Evolutionary conservation across 805 yeast genomes (phyloP), one percentile per base, ranked within the genome.

Genomic region (Brettanomyces naardenensis): DNA sequence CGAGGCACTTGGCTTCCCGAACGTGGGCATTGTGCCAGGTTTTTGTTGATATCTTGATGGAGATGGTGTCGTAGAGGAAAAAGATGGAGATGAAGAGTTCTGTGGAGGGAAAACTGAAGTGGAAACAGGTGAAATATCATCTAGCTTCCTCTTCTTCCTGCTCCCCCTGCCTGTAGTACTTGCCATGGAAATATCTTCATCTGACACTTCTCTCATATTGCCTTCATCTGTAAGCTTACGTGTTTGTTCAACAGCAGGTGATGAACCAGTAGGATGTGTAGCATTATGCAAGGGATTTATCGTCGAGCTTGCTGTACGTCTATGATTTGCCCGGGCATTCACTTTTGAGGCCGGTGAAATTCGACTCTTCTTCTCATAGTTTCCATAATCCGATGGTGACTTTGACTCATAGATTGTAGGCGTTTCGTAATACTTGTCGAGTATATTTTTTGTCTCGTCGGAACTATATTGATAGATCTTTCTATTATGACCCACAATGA

Each of bases 381-480:
- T 71, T 10, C 88, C 88, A 50, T 76, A 83, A 53, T 79, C 80
- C 4, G 65, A 67, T 0, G 89, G 89, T 17, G 69, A 65, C 52
- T 81, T 81, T 11, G 64, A 61, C 52, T 82, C 90, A 47, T 79
- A 80, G 1, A 61, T 39, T 35, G 45, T 46, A 3, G 45, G 37
- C 28, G 43, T 35, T 19, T 29, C 22, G 33, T 63, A 53, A 51
- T 68, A 73, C 31, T 58, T 55, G 9, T 58, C 54, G 11, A 77
- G 47, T 31, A 81, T 59, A 9, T 70, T 69, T 9, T 66, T 60
- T 2, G 87, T 70, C 19, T 79, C 77, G 14, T 79, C 78, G 4
- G 94, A 78, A 6, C 88, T 73, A 54, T 79, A 90, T 62, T 90
- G 95, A 55, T 84, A 88, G 19, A 88, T 73, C 51, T 82, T 83